Evolutionary conservation across 106 monocot genomes (phyloP).

Genomic region (Apostasia shenzhenica): DNA sequence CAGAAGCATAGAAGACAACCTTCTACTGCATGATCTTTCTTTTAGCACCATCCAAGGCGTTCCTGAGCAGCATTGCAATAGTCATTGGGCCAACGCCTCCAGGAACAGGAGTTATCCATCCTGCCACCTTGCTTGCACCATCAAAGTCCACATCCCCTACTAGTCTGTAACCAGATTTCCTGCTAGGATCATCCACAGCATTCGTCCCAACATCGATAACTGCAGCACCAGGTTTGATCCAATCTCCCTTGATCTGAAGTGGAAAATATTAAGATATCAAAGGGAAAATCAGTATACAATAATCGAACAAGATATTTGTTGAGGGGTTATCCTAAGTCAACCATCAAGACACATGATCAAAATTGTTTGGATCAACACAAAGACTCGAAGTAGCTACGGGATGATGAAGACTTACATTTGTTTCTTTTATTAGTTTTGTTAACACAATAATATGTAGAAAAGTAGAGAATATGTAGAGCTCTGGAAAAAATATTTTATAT

Average conservation of each 20-base stretch:
- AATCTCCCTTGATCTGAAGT: constrained; percentile 80
- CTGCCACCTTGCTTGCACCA: constrained; percentile 78
- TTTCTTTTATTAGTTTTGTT: no score
- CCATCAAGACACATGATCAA: no score
- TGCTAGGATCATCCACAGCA: constrained; percentile 73
- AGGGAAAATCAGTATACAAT: not conserved
- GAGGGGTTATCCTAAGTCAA: no score
- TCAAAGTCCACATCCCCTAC: constrained; percentile 89
- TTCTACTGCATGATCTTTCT: constrained; percentile 25
- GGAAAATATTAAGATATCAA: not conserved
- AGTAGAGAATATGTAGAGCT: no score
- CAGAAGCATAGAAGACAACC: not conserved
- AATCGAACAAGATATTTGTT: no score
- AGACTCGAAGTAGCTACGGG: no score
- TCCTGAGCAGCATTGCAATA: constrained; percentile 83
- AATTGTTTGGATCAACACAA: no score
- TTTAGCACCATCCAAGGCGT: constrained; percentile 83
- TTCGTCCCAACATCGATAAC: constrained; percentile 92
- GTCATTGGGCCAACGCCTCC: constrained; percentile 96
- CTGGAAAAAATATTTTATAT: no score
- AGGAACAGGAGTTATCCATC: constrained; percentile 87
- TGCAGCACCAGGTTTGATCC: constrained; percentile 90
- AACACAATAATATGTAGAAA: no score
- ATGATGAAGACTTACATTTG: no score
- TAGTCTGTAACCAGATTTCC: constrained; percentile 76